Base-by-base conservation (phyloP, 371 early-diverging fungal species). In the Syncephalastrum contaminatum region DNA sequence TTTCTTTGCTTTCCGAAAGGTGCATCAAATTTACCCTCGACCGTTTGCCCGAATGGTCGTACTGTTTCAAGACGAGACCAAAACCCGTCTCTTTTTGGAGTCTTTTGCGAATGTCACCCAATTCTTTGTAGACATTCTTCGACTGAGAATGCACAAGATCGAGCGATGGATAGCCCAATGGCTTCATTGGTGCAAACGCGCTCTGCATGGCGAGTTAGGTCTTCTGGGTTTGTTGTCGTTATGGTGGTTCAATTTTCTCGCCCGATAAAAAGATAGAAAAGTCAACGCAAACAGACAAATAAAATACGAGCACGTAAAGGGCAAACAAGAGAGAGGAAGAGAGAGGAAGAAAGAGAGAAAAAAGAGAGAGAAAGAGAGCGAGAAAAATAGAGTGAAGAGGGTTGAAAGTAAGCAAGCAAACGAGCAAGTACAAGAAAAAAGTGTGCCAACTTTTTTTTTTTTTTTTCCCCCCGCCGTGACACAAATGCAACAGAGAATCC, bases 161-260 rank as follows among this genome's bases (percentile, higher is more conserved):
- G 12, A 59, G 48, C 16, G 60, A 62, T 14, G 67, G 58, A 25
- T 56, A 67, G 7, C 60, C 63, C 47, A 67, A 46, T n/a, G 57
- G 55, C 22, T 63, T 59, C 41, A 63, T 63, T 39, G 67, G 63
- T 12, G 60, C 67, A 55, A 66, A 59, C 46, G 60, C 42, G 27
- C 43, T 57, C 53, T 42, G 25, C 53, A 52, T 52, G 53, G 40
- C 13, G 15, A n/a, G n/a, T 19, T 27, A 4, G 24, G 14, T 36
- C 2, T 8, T 50, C 14, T 22, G 27, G 15, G 30, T 50, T 19
- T 50, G 13, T 14, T 25, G n/a, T 18, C 16, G 47, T 47, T 16
- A 48, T 36, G 49, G 15, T 39, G 14, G n/a, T 30, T 30, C 10
- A 10, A 30, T 30, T 30, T 30, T 30, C 36, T 30, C 8, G 36